These are phyloP conservation scores for Lepiota venenata DNA, from an alignment of 768 basidiomycete species.

Conservation along the genomic window DNA sequence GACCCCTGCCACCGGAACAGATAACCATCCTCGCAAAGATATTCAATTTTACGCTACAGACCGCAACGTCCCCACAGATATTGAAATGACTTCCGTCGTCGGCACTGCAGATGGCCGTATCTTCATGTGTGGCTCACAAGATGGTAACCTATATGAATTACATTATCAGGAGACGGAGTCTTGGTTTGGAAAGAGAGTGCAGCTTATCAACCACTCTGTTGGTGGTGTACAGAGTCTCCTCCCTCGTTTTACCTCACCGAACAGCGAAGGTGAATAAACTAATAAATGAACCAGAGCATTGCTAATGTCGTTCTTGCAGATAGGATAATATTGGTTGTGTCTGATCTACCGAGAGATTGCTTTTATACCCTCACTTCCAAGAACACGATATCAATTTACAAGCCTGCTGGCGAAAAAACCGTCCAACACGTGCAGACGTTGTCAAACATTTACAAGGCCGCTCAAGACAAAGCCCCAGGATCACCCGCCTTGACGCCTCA, in stretches of 20 bases:
- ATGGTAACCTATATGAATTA: constrained; percentile 89
- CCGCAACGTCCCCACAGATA: constrained; percentile 70
- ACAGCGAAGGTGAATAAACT: constrained; percentile 54
- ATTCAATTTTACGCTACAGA: constrained; percentile 91
- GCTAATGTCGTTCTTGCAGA: constrained; percentile 39
- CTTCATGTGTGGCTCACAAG: constrained; percentile 84
- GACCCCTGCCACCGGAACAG: constrained; percentile 37
- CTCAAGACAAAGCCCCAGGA: constrained; percentile 79
- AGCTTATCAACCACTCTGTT: constrained; percentile 85
- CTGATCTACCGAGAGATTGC: constrained; percentile 66
- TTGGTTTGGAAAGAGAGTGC: constrained; percentile 87
- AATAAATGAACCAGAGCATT: neutral
- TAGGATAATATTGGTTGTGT: constrained; percentile 63
- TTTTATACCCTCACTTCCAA: constrained; percentile 76
- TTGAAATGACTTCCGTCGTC: constrained; percentile 82
- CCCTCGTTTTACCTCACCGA: constrained; percentile 66
- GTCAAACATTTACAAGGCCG: constrained; percentile 68
- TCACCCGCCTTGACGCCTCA: constrained; percentile 69
- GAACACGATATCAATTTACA: constrained; percentile 64
- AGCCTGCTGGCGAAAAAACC: constrained; percentile 57
- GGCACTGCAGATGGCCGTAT: constrained; percentile 83
- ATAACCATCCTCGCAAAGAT: constrained; percentile 52
- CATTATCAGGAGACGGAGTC: constrained; percentile 88
- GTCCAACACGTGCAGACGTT: constrained; percentile 73
- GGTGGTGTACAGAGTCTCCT: constrained; percentile 76